Conservation (phyloP, 2,329 filamentous ascomycete species). For the Chaetomium olivaceum region DNA sequence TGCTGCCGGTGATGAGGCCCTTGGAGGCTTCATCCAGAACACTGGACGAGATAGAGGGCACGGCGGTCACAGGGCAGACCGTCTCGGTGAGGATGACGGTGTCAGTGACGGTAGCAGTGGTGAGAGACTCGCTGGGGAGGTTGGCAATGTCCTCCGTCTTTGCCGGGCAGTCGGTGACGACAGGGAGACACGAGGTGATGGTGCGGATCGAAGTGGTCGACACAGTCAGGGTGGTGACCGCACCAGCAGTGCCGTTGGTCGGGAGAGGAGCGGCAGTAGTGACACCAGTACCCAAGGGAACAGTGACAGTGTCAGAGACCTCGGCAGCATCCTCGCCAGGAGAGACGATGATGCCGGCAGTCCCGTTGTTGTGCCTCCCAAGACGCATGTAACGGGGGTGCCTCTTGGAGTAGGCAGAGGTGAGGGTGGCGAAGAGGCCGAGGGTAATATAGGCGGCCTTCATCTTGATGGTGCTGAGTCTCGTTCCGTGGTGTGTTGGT, state of each 20-base stretch:
- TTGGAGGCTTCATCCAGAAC: slow-evolving; percentile 37
- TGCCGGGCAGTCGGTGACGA: slow-evolving; percentile 46
- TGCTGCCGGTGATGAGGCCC: slow-evolving; percentile 41
- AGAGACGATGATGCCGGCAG: slow-evolving; percentile 17
- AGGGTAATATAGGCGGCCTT: slow-evolving; percentile 47
- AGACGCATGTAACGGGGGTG: slow-evolving; percentile 41
- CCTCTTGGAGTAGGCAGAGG: slow-evolving; percentile 43
- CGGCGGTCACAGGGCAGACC: slow-evolving; percentile 46
- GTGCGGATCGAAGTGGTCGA: slow-evolving; percentile 40
- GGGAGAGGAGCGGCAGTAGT: slow-evolving; percentile 26
- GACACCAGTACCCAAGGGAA: slow-evolving; percentile 21
- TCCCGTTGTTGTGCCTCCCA: slow-evolving; percentile 33
- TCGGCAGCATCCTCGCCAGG: slow-evolving; percentile 8
- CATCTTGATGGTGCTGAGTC: slow-evolving; percentile 43
- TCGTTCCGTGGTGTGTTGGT: slow-evolving; percentile 12
- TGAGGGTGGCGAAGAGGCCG: slow-evolving; percentile 48
- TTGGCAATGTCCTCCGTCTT: slow-evolving; percentile 34
- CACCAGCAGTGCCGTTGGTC: slow-evolving; percentile 25
- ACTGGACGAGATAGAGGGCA: slow-evolving; percentile 43
- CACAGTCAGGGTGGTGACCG: slow-evolving; percentile 44
- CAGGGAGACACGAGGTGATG: slow-evolving; percentile 42
- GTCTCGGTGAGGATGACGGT: slow-evolving; percentile 43
- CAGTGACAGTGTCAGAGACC: neutral
- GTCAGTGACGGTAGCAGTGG: slow-evolving; percentile 42
- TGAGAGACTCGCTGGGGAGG: slow-evolving; percentile 36